These are phyloP conservation scores for Moesziomyces sp. DNA, from an alignment of 1,284 basidiomycete species.

Conservation along the genomic window DNA sequence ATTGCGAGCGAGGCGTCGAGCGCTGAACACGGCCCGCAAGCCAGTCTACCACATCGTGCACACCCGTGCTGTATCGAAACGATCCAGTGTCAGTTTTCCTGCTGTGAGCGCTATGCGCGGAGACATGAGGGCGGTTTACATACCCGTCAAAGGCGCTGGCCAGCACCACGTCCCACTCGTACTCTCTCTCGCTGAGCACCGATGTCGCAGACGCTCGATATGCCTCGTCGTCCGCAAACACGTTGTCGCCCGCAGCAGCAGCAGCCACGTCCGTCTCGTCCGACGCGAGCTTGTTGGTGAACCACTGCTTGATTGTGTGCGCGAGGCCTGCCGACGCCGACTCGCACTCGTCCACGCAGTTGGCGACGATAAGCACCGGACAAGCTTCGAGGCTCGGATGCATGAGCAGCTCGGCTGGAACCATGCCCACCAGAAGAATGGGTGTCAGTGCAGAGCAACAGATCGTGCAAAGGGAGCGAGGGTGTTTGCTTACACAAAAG, in stretches of 20 bases:
- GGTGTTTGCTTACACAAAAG: conserved; percentile 19
- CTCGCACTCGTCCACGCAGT: conserved; percentile 31
- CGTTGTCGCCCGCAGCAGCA: conserved; percentile 3
- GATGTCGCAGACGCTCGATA: conserved; percentile 15
- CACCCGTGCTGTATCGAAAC: conserved; percentile 17
- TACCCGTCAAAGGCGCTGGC: conserved; percentile 42
- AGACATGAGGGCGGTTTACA: conserved; percentile 1
- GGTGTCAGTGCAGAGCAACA: too few relatives aligned
- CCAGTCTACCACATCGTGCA: conserved; percentile 40
- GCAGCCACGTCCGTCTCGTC: conserved; percentile 15
- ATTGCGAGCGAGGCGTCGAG: not conserved
- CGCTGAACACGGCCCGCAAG: conserved; percentile 29
- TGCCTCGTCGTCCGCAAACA: conserved; percentile 34
- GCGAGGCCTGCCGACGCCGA: conserved; percentile 19
- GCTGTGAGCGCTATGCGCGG: too few relatives aligned
- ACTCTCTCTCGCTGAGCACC: conserved; percentile 16
- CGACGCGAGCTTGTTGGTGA: conserved; percentile 23
- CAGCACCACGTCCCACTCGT: conserved; percentile 44
- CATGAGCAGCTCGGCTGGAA: conserved; percentile 23
- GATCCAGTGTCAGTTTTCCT: not conserved
- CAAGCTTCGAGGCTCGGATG: conserved; percentile 38
- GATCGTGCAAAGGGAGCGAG: not conserved
- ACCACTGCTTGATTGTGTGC: conserved; percentile 29
- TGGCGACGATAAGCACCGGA: conserved; percentile 38
- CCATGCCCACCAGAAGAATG: not conserved